These are phyloP conservation scores for Xylaria sp. DNA, from an alignment of 2,329 filamentous ascomycete genomes.

Conservation along the genomic window DNA sequence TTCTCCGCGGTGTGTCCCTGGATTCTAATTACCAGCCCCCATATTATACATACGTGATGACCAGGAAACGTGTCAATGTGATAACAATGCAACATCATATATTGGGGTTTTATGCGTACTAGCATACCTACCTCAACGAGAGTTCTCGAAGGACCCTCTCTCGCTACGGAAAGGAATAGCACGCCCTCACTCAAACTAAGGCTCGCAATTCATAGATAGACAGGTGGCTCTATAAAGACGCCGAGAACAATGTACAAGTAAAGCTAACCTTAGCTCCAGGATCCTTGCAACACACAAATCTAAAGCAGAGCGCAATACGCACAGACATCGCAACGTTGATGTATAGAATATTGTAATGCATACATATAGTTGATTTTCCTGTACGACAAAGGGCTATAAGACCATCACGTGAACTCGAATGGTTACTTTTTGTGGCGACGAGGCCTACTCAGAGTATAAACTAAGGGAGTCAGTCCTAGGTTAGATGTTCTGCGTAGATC, in stretches of 20 bases:
- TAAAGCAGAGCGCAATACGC: no score
- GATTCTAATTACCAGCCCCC: background rate
- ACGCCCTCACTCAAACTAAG: background rate
- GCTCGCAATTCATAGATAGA: background rate
- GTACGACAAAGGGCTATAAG: background rate
- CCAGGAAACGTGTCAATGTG: constrained; percentile 7
- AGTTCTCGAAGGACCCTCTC: background rate
- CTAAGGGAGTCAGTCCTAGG: no score
- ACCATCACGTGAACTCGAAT: constrained; percentile 15
- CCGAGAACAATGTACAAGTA: no score
- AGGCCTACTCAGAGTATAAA: background rate
- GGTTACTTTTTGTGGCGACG: background rate
- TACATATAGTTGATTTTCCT: background rate
- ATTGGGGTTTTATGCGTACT: background rate
- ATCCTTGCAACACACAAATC: no score
- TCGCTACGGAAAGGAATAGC: background rate
- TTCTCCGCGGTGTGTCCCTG: background rate
- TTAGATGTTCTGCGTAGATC: no score
- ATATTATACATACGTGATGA: background rate
- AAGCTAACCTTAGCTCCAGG: no score
- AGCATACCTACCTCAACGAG: background rate
- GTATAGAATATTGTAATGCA: background rate
- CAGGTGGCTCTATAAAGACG: no score
- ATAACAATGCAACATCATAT: constrained; percentile 4
- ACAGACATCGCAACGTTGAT: no score